These are phyloP conservation scores for Furcasterigmium sp. DNA, from an alignment of 2,329 filamentous ascomycete genomes.

Conservation along the genomic window DNA sequence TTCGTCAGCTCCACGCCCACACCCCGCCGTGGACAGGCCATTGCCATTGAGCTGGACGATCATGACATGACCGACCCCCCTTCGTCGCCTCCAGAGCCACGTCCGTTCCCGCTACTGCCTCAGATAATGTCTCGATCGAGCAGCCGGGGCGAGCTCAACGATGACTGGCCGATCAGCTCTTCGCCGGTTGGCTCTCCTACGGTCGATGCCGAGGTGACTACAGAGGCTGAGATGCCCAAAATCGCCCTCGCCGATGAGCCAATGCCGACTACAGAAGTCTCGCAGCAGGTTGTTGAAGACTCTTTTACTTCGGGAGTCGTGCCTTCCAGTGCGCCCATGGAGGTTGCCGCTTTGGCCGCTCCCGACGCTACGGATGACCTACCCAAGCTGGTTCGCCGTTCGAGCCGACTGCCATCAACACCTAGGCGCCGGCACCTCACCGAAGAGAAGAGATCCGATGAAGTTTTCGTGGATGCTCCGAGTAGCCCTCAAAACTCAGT, in stretches of 20 bases:
- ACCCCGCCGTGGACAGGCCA: conserved; percentile 47
- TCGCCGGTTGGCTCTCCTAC: conserved; percentile 49
- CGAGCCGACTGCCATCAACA: conserved; percentile 5
- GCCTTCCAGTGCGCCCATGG: conserved; percentile 20
- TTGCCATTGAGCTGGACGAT: conserved; percentile 40
- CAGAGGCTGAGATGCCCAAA: not conserved
- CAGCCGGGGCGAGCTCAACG: conserved; percentile 31
- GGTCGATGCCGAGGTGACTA: conserved; percentile 8
- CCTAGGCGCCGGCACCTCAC: conserved; percentile 6
- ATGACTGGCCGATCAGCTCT: conserved; percentile 50
- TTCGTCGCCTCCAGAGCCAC: conserved; percentile 53
- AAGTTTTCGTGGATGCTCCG: conserved; percentile 43
- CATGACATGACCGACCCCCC: conserved; percentile 46
- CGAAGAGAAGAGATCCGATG: conserved; percentile 33
- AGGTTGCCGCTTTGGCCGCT: not conserved
- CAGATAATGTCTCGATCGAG: conserved; percentile 47
- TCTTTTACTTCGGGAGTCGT: conserved; percentile 16
- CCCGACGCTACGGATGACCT: conserved; percentile 5
- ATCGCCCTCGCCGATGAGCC: conserved; percentile 9
- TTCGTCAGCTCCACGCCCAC: conserved; percentile 57
- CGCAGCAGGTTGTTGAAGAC: conserved; percentile 6
- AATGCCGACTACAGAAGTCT: conserved; percentile 4
- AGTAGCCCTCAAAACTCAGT: conserved; percentile 29
- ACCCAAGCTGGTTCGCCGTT: not conserved
- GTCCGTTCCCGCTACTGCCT: conserved; percentile 44